Evolutionary conservation across 2,329 filamentous ascomycete species (phyloP).

Genomic region (Cladosporium sp.): DNA sequence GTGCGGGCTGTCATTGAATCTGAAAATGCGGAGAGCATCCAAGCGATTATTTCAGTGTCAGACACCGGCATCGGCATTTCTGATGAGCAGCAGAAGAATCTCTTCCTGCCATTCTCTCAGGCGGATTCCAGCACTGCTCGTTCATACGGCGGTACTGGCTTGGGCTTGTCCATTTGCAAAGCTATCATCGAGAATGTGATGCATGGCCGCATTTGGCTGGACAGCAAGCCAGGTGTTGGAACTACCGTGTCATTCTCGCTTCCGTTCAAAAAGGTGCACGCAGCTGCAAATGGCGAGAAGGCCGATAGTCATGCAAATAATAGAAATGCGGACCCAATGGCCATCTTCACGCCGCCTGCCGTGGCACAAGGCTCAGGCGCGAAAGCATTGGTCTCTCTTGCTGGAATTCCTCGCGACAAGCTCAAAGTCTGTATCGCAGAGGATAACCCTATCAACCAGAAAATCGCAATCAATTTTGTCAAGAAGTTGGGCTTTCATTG

Average conservation of each 20-base stretch:
- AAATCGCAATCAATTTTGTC: conserved; percentile 88
- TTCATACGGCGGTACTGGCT: conserved; percentile 85
- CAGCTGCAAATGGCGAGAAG: conserved; percentile 35
- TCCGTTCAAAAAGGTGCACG: conserved; percentile 74
- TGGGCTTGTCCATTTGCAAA: conserved; percentile 91
- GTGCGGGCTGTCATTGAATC: conserved; percentile 69
- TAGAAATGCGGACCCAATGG: conserved; percentile 49
- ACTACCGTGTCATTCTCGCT: conserved; percentile 75
- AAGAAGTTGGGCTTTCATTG: conserved; percentile 80
- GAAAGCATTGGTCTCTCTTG: conserved; percentile 56
- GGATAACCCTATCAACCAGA: conserved; percentile 91
- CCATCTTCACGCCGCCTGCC: conserved; percentile 49
- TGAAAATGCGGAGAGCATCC: conserved; percentile 65
- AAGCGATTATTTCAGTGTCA: conserved; percentile 76
- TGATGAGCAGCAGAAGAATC: conserved; percentile 71
- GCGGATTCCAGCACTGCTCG: conserved; percentile 85
- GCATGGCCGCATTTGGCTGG: conserved; percentile 76
- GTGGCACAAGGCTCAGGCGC: conserved; percentile 35
- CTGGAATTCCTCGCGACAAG: conserved; percentile 67
- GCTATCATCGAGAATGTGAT: conserved; percentile 90
- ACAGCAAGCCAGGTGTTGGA: conserved; percentile 67
- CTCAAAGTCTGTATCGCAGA: conserved; percentile 89
- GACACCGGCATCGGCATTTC: conserved; percentile 92
- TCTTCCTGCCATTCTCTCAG: conserved; percentile 90
- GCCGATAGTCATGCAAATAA: conserved; percentile 14